Conservation (phyloP, 371 early-diverging fungal genomes). For the Rhizomucor pusillus region DNA sequence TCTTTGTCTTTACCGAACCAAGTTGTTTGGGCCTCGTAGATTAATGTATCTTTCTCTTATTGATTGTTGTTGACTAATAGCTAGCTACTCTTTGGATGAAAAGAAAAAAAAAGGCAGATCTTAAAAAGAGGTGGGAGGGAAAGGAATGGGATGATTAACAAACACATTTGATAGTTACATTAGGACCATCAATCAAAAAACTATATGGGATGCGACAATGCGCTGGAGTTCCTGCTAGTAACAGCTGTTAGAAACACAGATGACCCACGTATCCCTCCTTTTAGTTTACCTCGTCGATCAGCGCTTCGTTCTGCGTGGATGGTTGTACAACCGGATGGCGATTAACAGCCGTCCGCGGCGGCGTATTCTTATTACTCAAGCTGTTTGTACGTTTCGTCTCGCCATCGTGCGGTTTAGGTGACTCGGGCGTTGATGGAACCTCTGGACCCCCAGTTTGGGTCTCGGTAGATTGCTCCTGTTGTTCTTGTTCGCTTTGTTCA, state of each 20-base stretch:
- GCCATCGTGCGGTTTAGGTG: no score
- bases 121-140: no score
- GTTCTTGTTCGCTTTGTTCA: not conserved
- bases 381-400: not conserved
- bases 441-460: no score
- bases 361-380: slow-evolving; percentile 6
- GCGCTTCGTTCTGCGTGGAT: slow-evolving; percentile 19
- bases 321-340: slow-evolving; percentile 12
- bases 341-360: slow-evolving; percentile 2
- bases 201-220: slow-evolving; percentile 46
- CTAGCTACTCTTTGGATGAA: no score
- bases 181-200: slow-evolving; percentile 26
- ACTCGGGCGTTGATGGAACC: no score
- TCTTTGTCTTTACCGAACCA: no score
- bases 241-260: not conserved
- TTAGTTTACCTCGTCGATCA: slow-evolving; percentile 35
- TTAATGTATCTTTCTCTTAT: not conserved
- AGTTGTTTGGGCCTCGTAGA: not conserved
- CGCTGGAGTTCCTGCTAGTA: slow-evolving; percentile 38
- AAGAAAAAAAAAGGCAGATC: no score
- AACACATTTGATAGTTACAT: not conserved
- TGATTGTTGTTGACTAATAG: no score
- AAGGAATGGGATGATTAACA: not conserved
- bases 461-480: not conserved
- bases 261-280: not conserved